Conservation (phyloP, 768 basidiomycete genomes). For the Lentinula sp. region DNA sequence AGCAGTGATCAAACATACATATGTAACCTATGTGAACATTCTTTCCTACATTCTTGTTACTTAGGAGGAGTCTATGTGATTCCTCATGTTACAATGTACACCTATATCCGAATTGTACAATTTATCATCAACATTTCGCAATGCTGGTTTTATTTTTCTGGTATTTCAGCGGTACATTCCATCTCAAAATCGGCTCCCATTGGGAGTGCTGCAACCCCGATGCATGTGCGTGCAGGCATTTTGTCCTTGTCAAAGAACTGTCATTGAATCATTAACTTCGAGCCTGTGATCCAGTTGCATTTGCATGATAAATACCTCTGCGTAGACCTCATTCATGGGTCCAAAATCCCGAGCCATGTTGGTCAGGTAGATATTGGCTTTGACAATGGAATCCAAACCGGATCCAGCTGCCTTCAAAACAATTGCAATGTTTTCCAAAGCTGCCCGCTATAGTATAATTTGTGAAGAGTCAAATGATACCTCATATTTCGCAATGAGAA, state of each 20-base stretch:
- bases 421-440: constrained; percentile 31
- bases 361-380: constrained; percentile 35
- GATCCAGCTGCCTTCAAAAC: constrained; percentile 37
- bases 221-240: constrained; percentile 52
- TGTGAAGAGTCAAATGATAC: no score
- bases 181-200: constrained; percentile 53
- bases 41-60: no score
- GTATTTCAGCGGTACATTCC: constrained; percentile 49
- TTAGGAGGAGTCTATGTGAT: no score
- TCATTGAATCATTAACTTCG: background rate
- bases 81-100: no score
- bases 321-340: constrained; percentile 34
- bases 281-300: no score
- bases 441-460: constrained; percentile 20
- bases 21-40: no score
- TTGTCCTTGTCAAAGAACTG: constrained; percentile 42
- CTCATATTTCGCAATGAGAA: background rate
- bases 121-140: background rate
- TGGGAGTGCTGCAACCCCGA: constrained; percentile 50
- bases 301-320: constrained; percentile 18
- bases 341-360: constrained; percentile 30
- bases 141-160: constrained; percentile 1
- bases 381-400: constrained; percentile 33
- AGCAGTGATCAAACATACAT: no score
- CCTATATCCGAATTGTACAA: background rate